Percentiles rank a stretch among this genome's conserved stretches.
phyloP scores from a whole-genome alignment of 164 flowering plant genomes.

The Dillenia turbinata region DNA sequence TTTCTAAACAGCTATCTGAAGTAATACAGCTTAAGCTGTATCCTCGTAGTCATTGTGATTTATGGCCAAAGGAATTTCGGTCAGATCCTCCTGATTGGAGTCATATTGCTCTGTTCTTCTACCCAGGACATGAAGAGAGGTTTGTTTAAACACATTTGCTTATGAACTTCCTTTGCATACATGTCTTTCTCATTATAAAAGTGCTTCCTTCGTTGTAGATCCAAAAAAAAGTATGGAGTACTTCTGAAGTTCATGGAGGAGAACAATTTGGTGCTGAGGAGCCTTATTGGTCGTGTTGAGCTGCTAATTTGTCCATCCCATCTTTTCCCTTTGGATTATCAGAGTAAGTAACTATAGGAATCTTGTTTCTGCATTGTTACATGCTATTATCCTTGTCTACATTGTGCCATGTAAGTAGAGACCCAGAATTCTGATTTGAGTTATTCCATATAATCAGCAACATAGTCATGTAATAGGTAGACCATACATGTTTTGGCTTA shows the following conservation, averaged over 20 bases:
- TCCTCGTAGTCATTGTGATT: constrained; percentile 9
- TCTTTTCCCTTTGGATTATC: too few relatives aligned
- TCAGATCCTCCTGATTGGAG: constrained; percentile 10
- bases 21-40: constrained; percentile 14
- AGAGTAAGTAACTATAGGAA: too few relatives aligned
- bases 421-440: too few relatives aligned
- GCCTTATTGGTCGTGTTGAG: constrained; percentile 18
- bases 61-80: constrained; percentile 19
- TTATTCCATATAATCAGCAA: too few relatives aligned
- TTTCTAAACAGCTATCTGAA: constrained; percentile 18
- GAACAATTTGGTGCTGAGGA: constrained; percentile 21
- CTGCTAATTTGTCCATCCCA: constrained; percentile 25
- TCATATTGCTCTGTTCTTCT: constrained; percentile 27
- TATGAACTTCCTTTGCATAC: neutral
- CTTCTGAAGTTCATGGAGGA: constrained; percentile 16
- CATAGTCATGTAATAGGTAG: too few relatives aligned
- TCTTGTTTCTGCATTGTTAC: too few relatives aligned
- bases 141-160: constrained; percentile 3
- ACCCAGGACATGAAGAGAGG: constrained; percentile 16
- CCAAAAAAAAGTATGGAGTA: constrained; percentile 8
- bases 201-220: constrained; percentile 4
- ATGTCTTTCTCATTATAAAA: neutral
- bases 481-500: too few relatives aligned
- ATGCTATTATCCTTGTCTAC: too few relatives aligned
- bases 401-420: too few relatives aligned